Evolutionary conservation across 345 rosid genomes (phyloP).

Genomic region (Ceriops tagal): DNA sequence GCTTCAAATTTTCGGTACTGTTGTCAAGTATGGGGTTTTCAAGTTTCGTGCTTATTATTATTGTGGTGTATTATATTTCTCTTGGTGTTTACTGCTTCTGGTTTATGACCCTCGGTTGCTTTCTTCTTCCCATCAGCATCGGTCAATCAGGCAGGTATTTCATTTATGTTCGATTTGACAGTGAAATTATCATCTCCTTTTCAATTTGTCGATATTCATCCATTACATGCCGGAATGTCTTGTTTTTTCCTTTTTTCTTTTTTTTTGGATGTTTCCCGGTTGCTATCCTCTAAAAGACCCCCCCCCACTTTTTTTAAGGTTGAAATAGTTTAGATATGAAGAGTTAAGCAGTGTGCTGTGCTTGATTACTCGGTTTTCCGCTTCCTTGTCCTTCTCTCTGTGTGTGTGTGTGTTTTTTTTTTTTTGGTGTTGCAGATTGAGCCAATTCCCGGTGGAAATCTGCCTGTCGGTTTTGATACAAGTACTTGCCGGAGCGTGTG

Average conservation of each 20-base stretch:
- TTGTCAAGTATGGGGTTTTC: too few relatives aligned
- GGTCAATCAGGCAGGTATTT: not conserved
- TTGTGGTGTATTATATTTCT: too few relatives aligned
- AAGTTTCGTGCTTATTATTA: too few relatives aligned
- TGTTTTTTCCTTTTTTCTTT: too few relatives aligned
- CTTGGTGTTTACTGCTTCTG: too few relatives aligned
- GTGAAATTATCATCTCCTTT: not conserved
- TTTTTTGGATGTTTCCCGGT: not conserved
- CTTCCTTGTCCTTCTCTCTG: constrained; percentile 9
- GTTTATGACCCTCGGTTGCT: not conserved
- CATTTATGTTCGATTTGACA: not conserved
- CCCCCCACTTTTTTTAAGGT: not conserved
- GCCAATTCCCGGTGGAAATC: constrained; percentile 95
- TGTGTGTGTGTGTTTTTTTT: too few relatives aligned
- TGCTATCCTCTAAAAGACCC: not conserved
- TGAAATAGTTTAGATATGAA: constrained; percentile 14
- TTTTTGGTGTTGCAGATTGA: constrained; percentile 64
- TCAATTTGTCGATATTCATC: not conserved
- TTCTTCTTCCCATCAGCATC: not conserved
- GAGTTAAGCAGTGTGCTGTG: constrained; percentile 16
- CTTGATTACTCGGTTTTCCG: constrained; percentile 6
- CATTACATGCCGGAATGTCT: too few relatives aligned
- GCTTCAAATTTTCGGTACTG: too few relatives aligned
- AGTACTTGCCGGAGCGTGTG: constrained; percentile 99
- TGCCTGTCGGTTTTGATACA: constrained; percentile 99